Evolutionary conservation across 768 basidiomycete genomes (phyloP), one percentile per base, ranked within the genome.

Genomic region (Collybiopsis luxurians): DNA sequence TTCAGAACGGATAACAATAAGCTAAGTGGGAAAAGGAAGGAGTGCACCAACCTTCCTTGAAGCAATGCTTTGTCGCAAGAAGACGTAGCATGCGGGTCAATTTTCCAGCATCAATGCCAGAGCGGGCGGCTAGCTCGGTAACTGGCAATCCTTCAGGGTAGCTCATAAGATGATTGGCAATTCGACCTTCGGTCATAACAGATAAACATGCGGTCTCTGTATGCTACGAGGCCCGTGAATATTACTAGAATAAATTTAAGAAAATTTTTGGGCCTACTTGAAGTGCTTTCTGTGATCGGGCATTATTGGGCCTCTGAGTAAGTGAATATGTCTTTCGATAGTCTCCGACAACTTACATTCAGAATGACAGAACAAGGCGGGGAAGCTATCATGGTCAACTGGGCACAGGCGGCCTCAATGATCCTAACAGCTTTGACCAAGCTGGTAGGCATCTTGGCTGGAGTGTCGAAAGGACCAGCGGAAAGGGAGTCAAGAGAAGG

Each of bases 21-120:
- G 28, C 21, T 21, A 15, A 26, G n/a, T 34, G 30, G 19, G 6
- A 27, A 45, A 39, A 19, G 21, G n/a, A 38, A 17, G 30, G 1
- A 10, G 19, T 3, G 17, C 36, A 53, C 59, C 13, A 17, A 76
- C 74, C 69, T 71, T 78, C 76, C 24, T 64, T 59, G 60, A 75
- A 80, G 53, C 69, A 66, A 60, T 79, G 75, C 47, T 69, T 75
- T 12, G 74, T 68, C 13, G 74, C 71, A 7, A 80, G 68, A 10
- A 70, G 59, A 2, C 77, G 71, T 47, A 80, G 53, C 28, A 78
- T 67, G 1, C 76, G 68, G 1, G 66, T 67, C 1, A 79, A 64
- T 56, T 78, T 80, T n/a, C 59, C 66, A 9, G 60, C 57, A 23
- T 77, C 66, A 9, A 77, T 55, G 3, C 72, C 68, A 1, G 73